Percentiles rank a stretch among this genome's conserved stretches.
Evolutionary conservation across 441 rosid species (phyloP).

Genomic region (Pelargonium cotyledonis): DNA sequence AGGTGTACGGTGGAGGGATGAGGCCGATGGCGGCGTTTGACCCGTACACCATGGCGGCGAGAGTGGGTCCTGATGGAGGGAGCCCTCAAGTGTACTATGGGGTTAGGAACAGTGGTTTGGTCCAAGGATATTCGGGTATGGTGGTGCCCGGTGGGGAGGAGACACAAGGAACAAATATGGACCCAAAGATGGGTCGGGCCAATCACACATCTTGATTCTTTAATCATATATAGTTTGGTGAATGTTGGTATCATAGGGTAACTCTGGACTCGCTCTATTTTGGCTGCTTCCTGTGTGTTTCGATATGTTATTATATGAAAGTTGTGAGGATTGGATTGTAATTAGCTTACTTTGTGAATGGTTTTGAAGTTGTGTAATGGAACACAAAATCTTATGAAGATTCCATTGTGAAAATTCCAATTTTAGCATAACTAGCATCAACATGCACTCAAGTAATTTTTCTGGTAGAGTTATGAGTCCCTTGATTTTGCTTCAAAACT

Average conservation of each 20-base stretch:
- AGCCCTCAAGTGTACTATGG: conserved; percentile 62
- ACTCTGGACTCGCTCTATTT: too few species aligned
- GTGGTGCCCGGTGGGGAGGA: conserved; percentile 52
- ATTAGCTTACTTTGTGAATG: too few species aligned
- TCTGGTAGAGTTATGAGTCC: too few species aligned
- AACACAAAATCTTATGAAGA: too few species aligned
- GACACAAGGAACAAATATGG: conserved; percentile 34
- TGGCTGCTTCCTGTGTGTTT: too few species aligned
- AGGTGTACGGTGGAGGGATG: conserved; percentile 42
- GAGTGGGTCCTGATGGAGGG: conserved; percentile 43
- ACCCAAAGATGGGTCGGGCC: conserved; percentile 37
- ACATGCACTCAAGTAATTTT: too few species aligned
- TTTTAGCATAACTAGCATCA: too few species aligned
- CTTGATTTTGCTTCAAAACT: too few species aligned
- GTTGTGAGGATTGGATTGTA: too few species aligned
- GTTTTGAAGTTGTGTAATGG: too few species aligned
- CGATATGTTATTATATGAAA: too few species aligned
- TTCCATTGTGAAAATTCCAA: too few species aligned
- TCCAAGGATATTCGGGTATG: conserved; percentile 48
- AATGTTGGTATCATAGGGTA: background rate
- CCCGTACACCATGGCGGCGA: conserved; percentile 26
- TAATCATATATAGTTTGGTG: background rate
- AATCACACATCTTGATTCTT: conserved; percentile 25
- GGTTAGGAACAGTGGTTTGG: conserved; percentile 39
- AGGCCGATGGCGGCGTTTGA: conserved; percentile 37